Base-by-base conservation (phyloP, 768 basidiomycete genomes). In the Kwoniella shandongensis region DNA sequence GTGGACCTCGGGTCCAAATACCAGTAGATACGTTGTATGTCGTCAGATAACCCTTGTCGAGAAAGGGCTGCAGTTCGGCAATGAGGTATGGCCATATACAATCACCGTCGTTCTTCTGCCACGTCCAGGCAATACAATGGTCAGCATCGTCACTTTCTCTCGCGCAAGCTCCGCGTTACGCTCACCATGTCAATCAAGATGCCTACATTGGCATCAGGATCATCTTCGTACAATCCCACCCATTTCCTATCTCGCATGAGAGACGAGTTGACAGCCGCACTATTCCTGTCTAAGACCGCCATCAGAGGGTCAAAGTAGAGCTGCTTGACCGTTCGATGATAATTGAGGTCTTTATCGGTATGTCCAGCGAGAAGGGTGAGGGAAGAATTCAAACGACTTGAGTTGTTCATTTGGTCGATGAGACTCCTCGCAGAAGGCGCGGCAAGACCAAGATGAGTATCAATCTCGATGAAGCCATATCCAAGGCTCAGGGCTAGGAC, bases 151-250 rank as follows among this genome's bases (percentile, higher is more conserved):
- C 13, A 6, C 7, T 32, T 32, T 32, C 32, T 6, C 32, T 32
- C 32, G 32, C 32, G 26, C 7, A 26, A 47, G 23, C 26, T 6
- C 45, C 10, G 45, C 25, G 23, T 5, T 8, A 5, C 41, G 51
- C 67, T 57, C 25, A 69, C 67, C 45, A 67, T 57, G 51, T 70
- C 69, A 32, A 70, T 65, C 32, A 59, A 42, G 11, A 70, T 42
- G 10, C 38, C 38, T 0, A 70, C 61, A n/a, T 47, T 39, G 13
- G 57, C 54, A 22, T 18, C 25, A 4, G 59, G 60, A 49, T 62
- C 61, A 25, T 59, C 44, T 6, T 45, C 18, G 41, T 66, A 66
- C 20, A 66, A 15, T 18, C 63, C 63, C 22, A 44, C 58, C 45
- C 41, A 45, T 2, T 38, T 41, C 22, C 35, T 20, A 20, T 27